Percentiles rank a stretch among this genome's conserved stretches.
phyloP scores from a whole-genome alignment of 805 yeast genomes.

The Monosporozyma solicola region DNA sequence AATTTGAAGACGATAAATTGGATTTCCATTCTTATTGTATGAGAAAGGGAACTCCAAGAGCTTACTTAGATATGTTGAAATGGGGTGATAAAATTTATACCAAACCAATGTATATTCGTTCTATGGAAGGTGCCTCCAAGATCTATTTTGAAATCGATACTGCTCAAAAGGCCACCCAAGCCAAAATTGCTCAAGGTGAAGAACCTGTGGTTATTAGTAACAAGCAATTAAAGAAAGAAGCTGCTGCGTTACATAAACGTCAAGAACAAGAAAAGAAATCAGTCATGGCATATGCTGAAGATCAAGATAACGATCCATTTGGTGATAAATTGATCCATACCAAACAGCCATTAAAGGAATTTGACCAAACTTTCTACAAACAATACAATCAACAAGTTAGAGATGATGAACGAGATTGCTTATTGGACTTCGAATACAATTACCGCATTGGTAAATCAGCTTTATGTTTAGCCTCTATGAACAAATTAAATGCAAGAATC shows the following conservation, averaged over 20 bases:
- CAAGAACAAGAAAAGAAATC: conserved; percentile 44
- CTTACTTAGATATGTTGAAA: conserved; percentile 61
- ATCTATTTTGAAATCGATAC: conserved; percentile 40
- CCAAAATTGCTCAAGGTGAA: conserved; percentile 5
- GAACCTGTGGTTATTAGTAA: conserved; percentile 14
- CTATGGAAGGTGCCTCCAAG: conserved; percentile 52
- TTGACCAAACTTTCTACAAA: conserved; percentile 36
- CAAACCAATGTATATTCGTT: conserved; percentile 65
- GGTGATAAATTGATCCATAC: conserved; percentile 38
- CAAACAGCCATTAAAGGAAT: conserved; percentile 36
- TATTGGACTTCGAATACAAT: conserved; percentile 24
- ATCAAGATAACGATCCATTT: conserved; percentile 53
- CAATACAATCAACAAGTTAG: conserved; percentile 36
- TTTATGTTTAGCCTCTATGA: conserved; percentile 22
- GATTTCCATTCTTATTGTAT: conserved; percentile 92
- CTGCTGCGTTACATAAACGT: conserved; percentile 40
- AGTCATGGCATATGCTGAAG: conserved; percentile 35
- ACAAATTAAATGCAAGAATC: conserved; percentile 9
- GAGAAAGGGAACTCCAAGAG: conserved; percentile 83
- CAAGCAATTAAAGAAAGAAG: conserved; percentile 51
- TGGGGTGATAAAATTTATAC: conserved; percentile 77
- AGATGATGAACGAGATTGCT: conserved; percentile 28
- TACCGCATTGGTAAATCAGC: conserved; percentile 25
- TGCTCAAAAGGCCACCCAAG: conserved; percentile 4
- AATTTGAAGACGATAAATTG: conserved; percentile 72